These are phyloP conservation scores for Xenoacremonium recifei DNA, from an alignment of 2,329 filamentous ascomycete species.

Conservation along the genomic window DNA sequence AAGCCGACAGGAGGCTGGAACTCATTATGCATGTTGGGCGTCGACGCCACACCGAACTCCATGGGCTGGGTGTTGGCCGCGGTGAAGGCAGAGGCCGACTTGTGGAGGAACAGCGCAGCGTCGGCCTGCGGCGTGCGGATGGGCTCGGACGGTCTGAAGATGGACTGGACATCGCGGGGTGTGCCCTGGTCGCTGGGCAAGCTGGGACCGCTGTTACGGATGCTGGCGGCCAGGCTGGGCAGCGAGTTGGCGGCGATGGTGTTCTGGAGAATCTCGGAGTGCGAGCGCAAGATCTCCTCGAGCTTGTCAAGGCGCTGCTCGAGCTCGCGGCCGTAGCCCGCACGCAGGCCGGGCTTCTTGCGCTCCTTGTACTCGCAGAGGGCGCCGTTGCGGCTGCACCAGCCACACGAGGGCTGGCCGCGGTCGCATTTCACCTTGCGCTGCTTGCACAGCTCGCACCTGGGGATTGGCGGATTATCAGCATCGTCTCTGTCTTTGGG, in stretches of 20 bases:
- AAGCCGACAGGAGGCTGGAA: constrained; percentile 46
- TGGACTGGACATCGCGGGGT: constrained; percentile 45
- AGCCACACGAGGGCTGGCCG: constrained; percentile 68
- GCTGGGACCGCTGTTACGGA: constrained; percentile 50
- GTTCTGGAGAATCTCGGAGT: constrained; percentile 65
- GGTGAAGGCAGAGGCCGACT: constrained; percentile 47
- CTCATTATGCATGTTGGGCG: constrained; percentile 47
- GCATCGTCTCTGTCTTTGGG: constrained; percentile 25
- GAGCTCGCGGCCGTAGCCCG: constrained; percentile 70
- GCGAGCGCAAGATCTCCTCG: constrained; percentile 63
- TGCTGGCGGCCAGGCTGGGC: constrained; percentile 35
- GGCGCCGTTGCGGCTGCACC: constrained; percentile 64
- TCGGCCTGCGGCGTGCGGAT: constrained; percentile 55
- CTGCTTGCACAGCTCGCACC: constrained; percentile 77
- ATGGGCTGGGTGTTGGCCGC: constrained; percentile 44
- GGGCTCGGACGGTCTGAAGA: constrained; percentile 51
- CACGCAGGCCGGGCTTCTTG: constrained; percentile 64
- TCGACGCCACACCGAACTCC: constrained; percentile 50
- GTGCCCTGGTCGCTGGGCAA: constrained; percentile 56
- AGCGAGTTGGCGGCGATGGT: constrained; percentile 43
- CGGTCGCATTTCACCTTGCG: constrained; percentile 80
- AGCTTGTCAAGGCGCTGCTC: constrained; percentile 70
- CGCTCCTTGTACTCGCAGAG: constrained; percentile 67
- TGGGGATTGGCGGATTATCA: constrained; percentile 41
- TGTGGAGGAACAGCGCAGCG: constrained; percentile 59